Evolutionary conservation across 1,284 basidiomycete species (phyloP).

Genomic region (Ganoderma leucocontextum): DNA sequence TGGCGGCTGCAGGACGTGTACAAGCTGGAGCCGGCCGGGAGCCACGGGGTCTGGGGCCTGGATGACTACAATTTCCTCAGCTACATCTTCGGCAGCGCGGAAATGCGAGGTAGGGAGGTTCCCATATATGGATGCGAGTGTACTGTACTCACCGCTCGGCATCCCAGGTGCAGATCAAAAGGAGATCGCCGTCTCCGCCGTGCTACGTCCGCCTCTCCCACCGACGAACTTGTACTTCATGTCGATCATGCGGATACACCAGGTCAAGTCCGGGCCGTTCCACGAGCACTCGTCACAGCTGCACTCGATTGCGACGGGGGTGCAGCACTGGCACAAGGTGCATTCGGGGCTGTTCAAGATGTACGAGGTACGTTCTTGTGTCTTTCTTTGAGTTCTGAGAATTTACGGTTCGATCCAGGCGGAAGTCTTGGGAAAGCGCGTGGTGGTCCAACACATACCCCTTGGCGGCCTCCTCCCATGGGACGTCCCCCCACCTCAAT

Average conservation of each 20-base stretch:
- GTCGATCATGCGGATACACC: conserved; percentile 80
- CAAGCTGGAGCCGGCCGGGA: conserved; percentile 93
- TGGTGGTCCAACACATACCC: conserved; percentile 95
- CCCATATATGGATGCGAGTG: conserved; percentile 20
- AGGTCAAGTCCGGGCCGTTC: conserved; percentile 89
- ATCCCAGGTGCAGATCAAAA: conserved; percentile 56
- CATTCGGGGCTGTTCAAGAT: conserved; percentile 93
- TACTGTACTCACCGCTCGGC: conserved; percentile 12
- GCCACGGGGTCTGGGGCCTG: conserved; percentile 98
- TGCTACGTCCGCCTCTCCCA: conserved; percentile 61
- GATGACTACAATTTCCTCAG: conserved; percentile 94
- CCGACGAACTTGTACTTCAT: conserved; percentile 82
- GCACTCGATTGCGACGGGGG: conserved; percentile 84
- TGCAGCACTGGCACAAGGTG: conserved; percentile 90
- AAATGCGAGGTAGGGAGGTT: conserved; percentile 71
- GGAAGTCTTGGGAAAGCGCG: conserved; percentile 95
- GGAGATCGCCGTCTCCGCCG: conserved; percentile 64
- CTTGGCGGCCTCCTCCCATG: conserved; percentile 84
- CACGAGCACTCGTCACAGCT: conserved; percentile 94
- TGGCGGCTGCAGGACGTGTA: conserved; percentile 93
- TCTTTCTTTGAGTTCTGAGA: background rate
- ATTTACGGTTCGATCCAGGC: conserved; percentile 52
- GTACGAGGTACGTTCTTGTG: conserved; percentile 73
- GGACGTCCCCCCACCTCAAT: conserved; percentile 44
- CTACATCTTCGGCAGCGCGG: conserved; percentile 93